Conservation (phyloP, 139 green algal genomes). For the Limnomonas spitsbergensis region DNA sequence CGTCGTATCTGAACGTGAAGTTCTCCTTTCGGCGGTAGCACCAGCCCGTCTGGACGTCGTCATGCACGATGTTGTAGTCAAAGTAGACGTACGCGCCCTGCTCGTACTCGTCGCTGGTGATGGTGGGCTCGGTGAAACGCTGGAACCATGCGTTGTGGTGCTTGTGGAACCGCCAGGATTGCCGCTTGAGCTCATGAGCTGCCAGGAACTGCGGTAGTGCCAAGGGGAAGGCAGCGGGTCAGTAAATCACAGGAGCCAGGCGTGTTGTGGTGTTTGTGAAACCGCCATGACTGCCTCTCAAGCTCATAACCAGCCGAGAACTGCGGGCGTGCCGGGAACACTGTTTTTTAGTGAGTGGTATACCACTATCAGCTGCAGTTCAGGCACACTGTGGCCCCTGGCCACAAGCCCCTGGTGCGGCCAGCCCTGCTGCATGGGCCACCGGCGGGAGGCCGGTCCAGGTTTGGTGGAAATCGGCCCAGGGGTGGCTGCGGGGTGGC, state of each 20-base stretch:
- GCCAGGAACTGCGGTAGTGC: slow-evolving; percentile 53
- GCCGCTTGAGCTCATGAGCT: slow-evolving; percentile 86
- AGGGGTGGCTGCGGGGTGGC: too few relatives aligned
- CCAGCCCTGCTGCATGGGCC: too few relatives aligned
- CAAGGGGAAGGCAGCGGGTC: neutral
- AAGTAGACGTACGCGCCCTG: slow-evolving; percentile 86
- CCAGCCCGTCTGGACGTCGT: slow-evolving; percentile 54
- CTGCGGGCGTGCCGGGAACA: too few relatives aligned
- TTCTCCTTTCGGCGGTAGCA: slow-evolving; percentile 88
- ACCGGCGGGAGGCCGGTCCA: too few relatives aligned
- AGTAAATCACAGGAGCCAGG: slow-evolving; percentile 54
- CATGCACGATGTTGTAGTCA: slow-evolving; percentile 80
- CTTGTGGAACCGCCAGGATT: slow-evolving; percentile 91
- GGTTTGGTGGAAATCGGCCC: too few relatives aligned
- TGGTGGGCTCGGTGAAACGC: slow-evolving; percentile 86
- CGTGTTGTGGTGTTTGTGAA: slow-evolving; percentile 89
- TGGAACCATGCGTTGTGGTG: slow-evolving; percentile 48
- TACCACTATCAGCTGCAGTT: too few relatives aligned
- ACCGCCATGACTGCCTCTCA: slow-evolving; percentile 90
- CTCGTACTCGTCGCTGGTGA: slow-evolving; percentile 89
- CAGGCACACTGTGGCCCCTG: too few relatives aligned
- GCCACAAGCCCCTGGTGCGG: too few relatives aligned
- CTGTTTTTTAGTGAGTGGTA: too few relatives aligned
- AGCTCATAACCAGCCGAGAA: slow-evolving; percentile 89
- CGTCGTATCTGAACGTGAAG: slow-evolving; percentile 87